phyloP scores from a whole-genome alignment of 345 rosid species.

The Brassica rapa region DNA sequence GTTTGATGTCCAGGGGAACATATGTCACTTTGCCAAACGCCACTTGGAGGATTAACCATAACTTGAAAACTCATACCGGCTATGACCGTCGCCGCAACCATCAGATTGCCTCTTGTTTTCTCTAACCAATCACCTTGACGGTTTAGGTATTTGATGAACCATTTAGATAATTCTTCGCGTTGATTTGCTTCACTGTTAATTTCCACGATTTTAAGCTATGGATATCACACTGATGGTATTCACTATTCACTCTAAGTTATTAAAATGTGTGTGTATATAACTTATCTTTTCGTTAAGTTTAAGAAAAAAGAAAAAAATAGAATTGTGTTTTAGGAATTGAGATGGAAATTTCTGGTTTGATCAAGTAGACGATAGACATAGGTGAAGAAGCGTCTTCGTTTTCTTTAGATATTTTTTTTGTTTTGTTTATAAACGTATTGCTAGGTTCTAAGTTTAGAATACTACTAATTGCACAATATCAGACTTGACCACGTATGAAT shows the following conservation, averaged over 20 bases:
- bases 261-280: not conserved
- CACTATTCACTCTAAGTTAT: not conserved
- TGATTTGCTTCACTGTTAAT: conserved; percentile 6
- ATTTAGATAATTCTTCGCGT: conserved; percentile 6
- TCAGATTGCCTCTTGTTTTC: conserved; percentile 37
- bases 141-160: conserved; percentile 30
- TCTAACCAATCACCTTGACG: conserved; percentile 43
- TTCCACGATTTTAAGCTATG: conserved; percentile 11
- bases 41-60: conserved; percentile 42
- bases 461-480: not conserved
- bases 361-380: not conserved
- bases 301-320: not conserved
- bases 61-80: conserved; percentile 46
- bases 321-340: not conserved
- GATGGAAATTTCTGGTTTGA: conserved; percentile 6
- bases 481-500: conserved; percentile 8
- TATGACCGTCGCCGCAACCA: conserved; percentile 42
- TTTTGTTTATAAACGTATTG: not conserved
- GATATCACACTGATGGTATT: not conserved
- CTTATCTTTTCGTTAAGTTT: not conserved
- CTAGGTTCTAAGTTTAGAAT: not conserved
- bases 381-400: not conserved
- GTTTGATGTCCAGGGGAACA: conserved; percentile 7
- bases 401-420: not conserved
- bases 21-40: conserved; percentile 32